Evolutionary conservation across 2,329 filamentous ascomycete genomes (phyloP), one percentile per base, ranked within the genome.

Genomic region (Proliferodiscus dingleyae): DNA sequence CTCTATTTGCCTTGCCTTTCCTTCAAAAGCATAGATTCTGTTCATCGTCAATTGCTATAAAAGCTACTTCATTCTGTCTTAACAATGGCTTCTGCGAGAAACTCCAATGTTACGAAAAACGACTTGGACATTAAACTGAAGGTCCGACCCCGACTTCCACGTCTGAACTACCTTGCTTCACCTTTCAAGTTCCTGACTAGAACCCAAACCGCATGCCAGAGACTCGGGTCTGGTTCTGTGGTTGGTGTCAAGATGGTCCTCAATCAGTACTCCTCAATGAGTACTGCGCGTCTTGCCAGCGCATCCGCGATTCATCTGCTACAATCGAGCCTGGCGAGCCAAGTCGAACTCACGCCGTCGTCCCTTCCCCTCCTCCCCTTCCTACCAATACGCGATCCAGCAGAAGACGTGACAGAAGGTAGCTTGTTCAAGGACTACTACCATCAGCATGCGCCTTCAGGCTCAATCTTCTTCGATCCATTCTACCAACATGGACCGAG

Each of bases 131-230:
- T 26, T 26, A 11, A 6, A 26, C 6, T 6, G 24, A 26, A 26
- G 24, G 6, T 26, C 6, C 18, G 32, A 16, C 15, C 7, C 10
- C 16, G n/a, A 34, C 11, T 16, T 34, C 9, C 9, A 16, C 10
- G 5, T 10, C 32, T 34, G 9, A 13, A 11, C 32, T 18, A 15
- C 2, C 37, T 26, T 26, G 9, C 10, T 15, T 21, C 23, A 24
- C 21, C 8, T 30, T 19, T 16, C 11, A 13, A 18, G 21, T 11
- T 8, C 16, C n/a, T 3, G 8, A 41, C 23, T n/a, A n/a, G 24
- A 26, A 11, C n/a, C n/a, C 24, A 26, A 11, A 26, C 37, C 22
- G 23, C n/a, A 41, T 41, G 38, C 38, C 38, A 18, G 38, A 41
- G 9, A 30, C 18, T 26, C 13, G 16, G 24, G 29, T 32, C 30